Evolutionary conservation across 495 filamentous ascomycete genomes (phyloP).

Genomic region (Penicillium verhagenii): DNA sequence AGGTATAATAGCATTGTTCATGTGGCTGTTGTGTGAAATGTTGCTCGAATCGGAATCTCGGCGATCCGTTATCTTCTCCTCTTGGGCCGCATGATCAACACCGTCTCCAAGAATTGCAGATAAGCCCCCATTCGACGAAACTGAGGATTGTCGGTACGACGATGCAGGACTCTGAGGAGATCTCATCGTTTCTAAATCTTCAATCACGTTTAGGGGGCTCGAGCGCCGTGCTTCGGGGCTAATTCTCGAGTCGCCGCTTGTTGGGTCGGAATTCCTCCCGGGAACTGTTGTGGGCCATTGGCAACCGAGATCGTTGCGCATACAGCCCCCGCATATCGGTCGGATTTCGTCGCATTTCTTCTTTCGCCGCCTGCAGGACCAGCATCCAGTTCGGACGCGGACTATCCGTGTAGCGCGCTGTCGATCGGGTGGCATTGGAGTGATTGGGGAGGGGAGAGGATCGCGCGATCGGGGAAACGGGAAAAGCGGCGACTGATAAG

Average conservation of each 20-base stretch:
- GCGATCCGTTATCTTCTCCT: neutral
- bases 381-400: constrained; percentile 65
- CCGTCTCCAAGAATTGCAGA: constrained; percentile 6
- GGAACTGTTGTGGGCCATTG: constrained; percentile 30
- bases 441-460: neutral
- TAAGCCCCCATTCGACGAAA: constrained; percentile 14
- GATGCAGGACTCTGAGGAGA: constrained; percentile 8
- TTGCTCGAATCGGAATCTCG: neutral
- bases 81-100: neutral
- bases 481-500: neutral
- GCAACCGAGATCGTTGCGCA: constrained; percentile 31
- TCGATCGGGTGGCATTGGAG: constrained; percentile 31
- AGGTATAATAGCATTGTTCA: constrained; percentile 6
- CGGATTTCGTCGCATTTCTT: constrained; percentile 91
- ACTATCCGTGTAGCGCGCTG: constrained; percentile 32
- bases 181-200: constrained; percentile 11
- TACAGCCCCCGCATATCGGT: constrained; percentile 64
- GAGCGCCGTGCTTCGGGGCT: constrained; percentile 1
- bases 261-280: constrained; percentile 12
- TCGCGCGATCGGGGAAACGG: no score
- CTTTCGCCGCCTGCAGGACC: constrained; percentile 83
- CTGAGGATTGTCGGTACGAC: constrained; percentile 17
- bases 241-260: neutral
- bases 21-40: neutral
- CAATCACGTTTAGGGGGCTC: constrained; percentile 6